phyloP scores from a whole-genome alignment of 1,139 yeast species.

The Hyphopichia burtonii region DNA sequence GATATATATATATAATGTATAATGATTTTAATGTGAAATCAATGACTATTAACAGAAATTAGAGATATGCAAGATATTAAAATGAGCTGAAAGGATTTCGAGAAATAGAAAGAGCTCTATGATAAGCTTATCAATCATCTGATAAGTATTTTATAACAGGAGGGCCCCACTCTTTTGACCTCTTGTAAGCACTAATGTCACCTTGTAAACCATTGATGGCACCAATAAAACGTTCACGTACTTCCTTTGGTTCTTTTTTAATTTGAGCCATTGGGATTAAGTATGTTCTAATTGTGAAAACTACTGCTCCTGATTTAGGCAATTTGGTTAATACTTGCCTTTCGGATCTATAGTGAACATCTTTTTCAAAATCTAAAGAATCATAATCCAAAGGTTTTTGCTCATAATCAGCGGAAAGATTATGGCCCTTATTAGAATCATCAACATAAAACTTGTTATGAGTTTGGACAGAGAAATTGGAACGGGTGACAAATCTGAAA shows the following conservation, averaged over 20 bases:
- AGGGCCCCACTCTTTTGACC: constrained; percentile 41
- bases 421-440: constrained; percentile 49
- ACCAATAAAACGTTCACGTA: constrained; percentile 37
- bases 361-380: constrained; percentile 51
- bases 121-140: not conserved
- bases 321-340: constrained; percentile 60
- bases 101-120: too few species aligned
- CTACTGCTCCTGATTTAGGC: constrained; percentile 52
- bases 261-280: constrained; percentile 57
- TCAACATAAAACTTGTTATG: constrained; percentile 53
- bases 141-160: constrained; percentile 31
- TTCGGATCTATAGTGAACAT: constrained; percentile 60
- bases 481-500: constrained; percentile 56
- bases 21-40: not conserved
- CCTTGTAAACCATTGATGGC: constrained; percentile 40
- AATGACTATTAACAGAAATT: not conserved
- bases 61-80: too few species aligned
- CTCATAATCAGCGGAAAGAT: constrained; percentile 25
- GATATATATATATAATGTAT: not conserved
- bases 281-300: constrained; percentile 66
- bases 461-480: constrained; percentile 63
- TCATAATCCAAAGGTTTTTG: constrained; percentile 34
- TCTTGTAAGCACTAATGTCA: constrained; percentile 38
- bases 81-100: too few species aligned
- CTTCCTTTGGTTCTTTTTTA: constrained; percentile 51